These are phyloP conservation scores for Leccinum disarticulatum DNA, from an alignment of 768 basidiomycete genomes.

Conservation along the genomic window DNA sequence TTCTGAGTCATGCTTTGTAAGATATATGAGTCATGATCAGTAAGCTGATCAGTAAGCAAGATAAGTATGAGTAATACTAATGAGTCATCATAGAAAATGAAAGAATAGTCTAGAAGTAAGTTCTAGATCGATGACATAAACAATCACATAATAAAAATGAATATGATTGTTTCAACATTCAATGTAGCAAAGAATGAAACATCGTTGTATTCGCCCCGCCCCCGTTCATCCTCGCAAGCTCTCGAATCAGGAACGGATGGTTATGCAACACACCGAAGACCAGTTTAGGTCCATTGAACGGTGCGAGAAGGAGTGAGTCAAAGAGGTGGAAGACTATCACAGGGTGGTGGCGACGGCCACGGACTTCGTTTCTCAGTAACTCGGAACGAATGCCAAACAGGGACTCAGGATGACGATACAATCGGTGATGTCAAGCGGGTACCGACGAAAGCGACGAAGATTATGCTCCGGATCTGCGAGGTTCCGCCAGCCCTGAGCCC, in stretches of 20 bases:
- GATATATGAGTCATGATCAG: too few relatives aligned
- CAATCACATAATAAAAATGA: too few relatives aligned
- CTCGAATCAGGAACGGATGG: conserved; percentile 33
- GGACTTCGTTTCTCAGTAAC: conserved; percentile 29
- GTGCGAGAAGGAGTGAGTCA: conserved; percentile 59
- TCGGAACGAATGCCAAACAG: conserved; percentile 33
- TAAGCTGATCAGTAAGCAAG: too few relatives aligned
- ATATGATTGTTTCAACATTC: too few relatives aligned
- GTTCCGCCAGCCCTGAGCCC: conserved; percentile 40
- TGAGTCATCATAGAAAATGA: too few relatives aligned
- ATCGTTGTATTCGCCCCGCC: conserved; percentile 21
- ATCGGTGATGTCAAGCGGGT: conserved; percentile 23
- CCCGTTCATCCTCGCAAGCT: conserved; percentile 16
- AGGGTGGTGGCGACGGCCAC: conserved; percentile 14
- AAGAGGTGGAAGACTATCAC: conserved; percentile 50
- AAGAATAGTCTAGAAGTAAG: too few relatives aligned
- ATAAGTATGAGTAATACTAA: too few relatives aligned
- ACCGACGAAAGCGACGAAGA: conserved; percentile 47
- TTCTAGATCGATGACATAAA: too few relatives aligned
- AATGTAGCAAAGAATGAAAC: conserved; percentile 17
- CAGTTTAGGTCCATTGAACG: conserved; percentile 33
- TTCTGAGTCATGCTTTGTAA: too few relatives aligned
- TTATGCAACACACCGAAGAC: conserved; percentile 34
- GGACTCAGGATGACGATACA: conserved; percentile 21
- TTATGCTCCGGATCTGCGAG: conserved; percentile 38